phyloP scores from a whole-genome alignment of 1,284 basidiomycete species.

The Malassezia pachydermatis region DNA sequence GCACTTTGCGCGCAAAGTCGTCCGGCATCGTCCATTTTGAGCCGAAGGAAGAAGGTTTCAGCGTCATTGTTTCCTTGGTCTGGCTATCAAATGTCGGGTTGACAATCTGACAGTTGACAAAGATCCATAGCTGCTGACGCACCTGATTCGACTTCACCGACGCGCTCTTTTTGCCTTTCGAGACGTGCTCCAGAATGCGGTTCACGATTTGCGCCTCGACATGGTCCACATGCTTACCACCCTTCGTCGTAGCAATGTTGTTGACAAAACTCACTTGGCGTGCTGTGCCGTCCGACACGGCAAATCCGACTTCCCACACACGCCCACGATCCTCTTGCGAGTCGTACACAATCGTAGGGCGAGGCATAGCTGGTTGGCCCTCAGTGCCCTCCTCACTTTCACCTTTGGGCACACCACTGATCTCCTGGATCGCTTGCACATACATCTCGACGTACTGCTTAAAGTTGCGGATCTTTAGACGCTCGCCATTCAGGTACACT shows the following conservation, averaged over 20 bases:
- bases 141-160: constrained; percentile 84
- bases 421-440: constrained; percentile 49
- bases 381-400: constrained; percentile 20
- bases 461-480: constrained; percentile 87
- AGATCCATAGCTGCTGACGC: constrained; percentile 97
- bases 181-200: constrained; percentile 61
- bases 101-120: constrained; percentile 90
- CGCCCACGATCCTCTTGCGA: constrained; percentile 54
- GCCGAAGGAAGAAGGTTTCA: constrained; percentile 76
- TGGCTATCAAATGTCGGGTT: constrained; percentile 99
- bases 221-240: constrained; percentile 82
- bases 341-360: constrained; percentile 75
- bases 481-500: constrained; percentile 83
- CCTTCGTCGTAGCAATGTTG: constrained; percentile 92
- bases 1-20: constrained; percentile 89
- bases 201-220: constrained; percentile 85
- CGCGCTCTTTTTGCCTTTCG: constrained; percentile 82
- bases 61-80: constrained; percentile 90
- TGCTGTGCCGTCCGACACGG: constrained; percentile 73
- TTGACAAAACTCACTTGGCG: constrained; percentile 90
- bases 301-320: constrained; percentile 94
- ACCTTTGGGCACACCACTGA: constrained; percentile 30
- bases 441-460: constrained; percentile 97
- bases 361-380: constrained; percentile 56
- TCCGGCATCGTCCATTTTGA: constrained; percentile 81